phyloP scores from a whole-genome alignment of 1,284 basidiomycete species.

The Grifola frondosa region DNA sequence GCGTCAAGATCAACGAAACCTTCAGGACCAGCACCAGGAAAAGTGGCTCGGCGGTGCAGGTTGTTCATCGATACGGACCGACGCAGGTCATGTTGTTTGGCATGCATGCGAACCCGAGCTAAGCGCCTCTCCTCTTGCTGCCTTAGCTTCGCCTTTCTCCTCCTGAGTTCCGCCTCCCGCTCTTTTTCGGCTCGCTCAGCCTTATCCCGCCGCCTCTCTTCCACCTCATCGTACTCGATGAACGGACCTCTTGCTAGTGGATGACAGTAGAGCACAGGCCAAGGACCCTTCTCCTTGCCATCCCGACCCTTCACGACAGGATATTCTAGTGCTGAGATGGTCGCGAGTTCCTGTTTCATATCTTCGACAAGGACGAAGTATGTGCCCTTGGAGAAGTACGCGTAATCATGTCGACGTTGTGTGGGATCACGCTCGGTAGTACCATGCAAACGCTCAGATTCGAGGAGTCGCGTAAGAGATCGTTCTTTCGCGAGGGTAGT shows the following conservation, averaged over 20 bases:
- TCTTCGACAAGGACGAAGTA: constrained; percentile 93
- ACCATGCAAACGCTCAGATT: constrained; percentile 87
- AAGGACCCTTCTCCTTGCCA: constrained; percentile 50
- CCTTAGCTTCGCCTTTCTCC: constrained; percentile 37
- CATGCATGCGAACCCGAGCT: constrained; percentile 40
- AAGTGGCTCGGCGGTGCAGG: constrained; percentile 52
- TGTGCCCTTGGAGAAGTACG: constrained; percentile 82
- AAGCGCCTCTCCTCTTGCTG: constrained; percentile 41
- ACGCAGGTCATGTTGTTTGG: constrained; percentile 59
- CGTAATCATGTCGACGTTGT: constrained; percentile 84
- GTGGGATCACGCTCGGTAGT: constrained; percentile 89
- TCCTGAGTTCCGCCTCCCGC: constrained; percentile 42
- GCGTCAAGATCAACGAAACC: constrained; percentile 48
- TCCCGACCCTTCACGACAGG: constrained; percentile 50
- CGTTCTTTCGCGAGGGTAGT: constrained; percentile 29
- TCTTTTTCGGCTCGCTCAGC: constrained; percentile 52
- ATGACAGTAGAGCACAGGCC: constrained; percentile 75
- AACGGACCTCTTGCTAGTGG: constrained; percentile 71
- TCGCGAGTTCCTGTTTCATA: constrained; percentile 74
- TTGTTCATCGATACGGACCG: constrained; percentile 80
- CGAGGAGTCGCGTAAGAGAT: constrained; percentile 69
- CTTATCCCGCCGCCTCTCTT: constrained; percentile 64
- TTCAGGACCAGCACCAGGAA: constrained; percentile 30
- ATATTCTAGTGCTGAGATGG: constrained; percentile 70
- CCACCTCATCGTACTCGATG: constrained; percentile 68